A percentile compares a stretch with the other conserved stretches of the same genome.
Conservation (phyloP, 2,329 filamentous ascomycete species). For the Trichoderma atrobrunneum region DNA sequence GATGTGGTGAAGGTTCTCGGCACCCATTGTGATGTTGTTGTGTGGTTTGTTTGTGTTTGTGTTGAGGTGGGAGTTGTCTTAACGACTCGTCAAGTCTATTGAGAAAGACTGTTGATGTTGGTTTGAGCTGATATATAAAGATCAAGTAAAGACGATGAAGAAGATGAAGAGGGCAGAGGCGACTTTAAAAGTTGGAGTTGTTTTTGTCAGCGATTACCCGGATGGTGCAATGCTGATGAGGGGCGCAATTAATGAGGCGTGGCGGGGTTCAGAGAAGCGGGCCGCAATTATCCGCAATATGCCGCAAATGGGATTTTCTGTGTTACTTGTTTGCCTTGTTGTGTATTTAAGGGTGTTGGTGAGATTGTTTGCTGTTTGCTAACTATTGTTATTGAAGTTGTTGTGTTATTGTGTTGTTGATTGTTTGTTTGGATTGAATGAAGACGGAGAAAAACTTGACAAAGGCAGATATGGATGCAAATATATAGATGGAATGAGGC, state of each 20-base stretch:
- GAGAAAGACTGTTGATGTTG: not conserved
- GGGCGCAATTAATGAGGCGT: not conserved
- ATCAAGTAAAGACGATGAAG: not conserved
- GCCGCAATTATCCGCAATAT: slow-evolving; percentile 15
- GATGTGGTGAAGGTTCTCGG: slow-evolving; percentile 30
- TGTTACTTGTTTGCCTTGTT: not conserved
- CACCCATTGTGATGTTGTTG: slow-evolving; percentile 4
- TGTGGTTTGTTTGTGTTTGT: not conserved
- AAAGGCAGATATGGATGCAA: not conserved
- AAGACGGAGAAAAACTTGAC: not conserved
- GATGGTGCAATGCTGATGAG: slow-evolving; percentile 8
- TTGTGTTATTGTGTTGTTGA: not conserved
- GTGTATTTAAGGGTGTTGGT: not conserved
- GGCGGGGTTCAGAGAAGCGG: not conserved
- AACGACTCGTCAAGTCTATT: not conserved
- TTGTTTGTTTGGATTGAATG: not conserved
- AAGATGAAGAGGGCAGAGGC: not conserved
- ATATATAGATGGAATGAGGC: not conserved
- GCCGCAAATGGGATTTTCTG: not conserved
- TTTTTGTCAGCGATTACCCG: not conserved
- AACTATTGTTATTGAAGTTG: not conserved
- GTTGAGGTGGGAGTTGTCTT: too few relatives aligned
- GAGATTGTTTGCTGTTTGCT: not conserved
- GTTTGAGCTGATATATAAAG: not conserved
- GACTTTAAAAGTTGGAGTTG: not conserved